Conservation (phyloP, 768 basidiomycete genomes). For the Mycena alexandri region DNA sequence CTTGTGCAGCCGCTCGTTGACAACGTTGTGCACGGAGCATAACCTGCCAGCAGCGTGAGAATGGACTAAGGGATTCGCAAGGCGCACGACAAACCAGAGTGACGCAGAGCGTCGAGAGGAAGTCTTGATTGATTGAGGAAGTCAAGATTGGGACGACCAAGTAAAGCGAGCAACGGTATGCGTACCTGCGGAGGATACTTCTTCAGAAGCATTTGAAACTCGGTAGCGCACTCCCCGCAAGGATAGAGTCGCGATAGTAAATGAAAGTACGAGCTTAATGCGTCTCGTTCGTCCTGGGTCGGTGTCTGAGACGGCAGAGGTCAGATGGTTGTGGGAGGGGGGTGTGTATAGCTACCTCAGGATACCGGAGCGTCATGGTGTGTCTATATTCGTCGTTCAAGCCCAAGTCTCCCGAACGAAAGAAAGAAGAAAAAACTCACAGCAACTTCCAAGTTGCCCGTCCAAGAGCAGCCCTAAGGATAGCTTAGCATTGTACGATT, state of each 20-base stretch:
- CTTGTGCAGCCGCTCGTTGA: slow-evolving; percentile 88
- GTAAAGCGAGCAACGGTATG: not conserved
- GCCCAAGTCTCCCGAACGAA: not conserved
- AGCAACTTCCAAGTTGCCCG: slow-evolving; percentile 92
- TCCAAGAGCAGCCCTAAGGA: slow-evolving; percentile 84
- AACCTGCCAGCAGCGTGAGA: slow-evolving; percentile 62
- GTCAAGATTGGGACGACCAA: slow-evolving; percentile 1
- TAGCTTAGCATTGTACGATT: slow-evolving; percentile 17
- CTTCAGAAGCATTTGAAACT: slow-evolving; percentile 88
- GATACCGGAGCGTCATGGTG: slow-evolving; percentile 34
- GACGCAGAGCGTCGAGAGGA: slow-evolving; percentile 87
- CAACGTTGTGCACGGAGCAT: slow-evolving; percentile 90
- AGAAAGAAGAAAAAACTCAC: slow-evolving; percentile 54
- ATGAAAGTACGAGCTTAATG: slow-evolving; percentile 87
- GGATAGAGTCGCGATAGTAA: slow-evolving; percentile 92
- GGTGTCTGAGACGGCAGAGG: slow-evolving; percentile 68
- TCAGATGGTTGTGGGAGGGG: slow-evolving; percentile 1
- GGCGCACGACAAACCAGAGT: slow-evolving; percentile 66
- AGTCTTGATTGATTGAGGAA: slow-evolving; percentile 62
- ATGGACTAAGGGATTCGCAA: not conserved
- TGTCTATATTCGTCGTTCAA: slow-evolving; percentile 22
- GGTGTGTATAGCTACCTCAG: slow-evolving; percentile 11
- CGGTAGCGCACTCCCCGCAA: slow-evolving; percentile 94
- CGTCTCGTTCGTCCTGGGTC: slow-evolving; percentile 83
- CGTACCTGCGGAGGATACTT: slow-evolving; percentile 88